These are phyloP conservation scores for Fusarium zealandicum DNA, from an alignment of 2,329 filamentous ascomycete genomes.

Conservation along the genomic window DNA sequence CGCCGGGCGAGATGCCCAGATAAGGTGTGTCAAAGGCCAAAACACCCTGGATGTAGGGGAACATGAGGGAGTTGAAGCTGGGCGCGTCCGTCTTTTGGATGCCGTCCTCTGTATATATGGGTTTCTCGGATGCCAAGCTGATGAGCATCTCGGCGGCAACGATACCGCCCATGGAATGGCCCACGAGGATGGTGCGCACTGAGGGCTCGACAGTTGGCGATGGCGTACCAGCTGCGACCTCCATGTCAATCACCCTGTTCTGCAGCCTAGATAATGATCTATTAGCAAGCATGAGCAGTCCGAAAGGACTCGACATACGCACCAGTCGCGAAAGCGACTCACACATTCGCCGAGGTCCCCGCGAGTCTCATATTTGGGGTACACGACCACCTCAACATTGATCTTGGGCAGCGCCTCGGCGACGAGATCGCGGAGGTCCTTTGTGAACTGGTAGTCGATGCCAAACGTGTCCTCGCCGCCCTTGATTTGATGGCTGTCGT, in stretches of 20 bases:
- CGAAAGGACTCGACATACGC: constrained; percentile 31
- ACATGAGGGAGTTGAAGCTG: constrained; percentile 75
- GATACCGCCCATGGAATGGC: constrained; percentile 93
- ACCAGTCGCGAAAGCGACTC: constrained; percentile 78
- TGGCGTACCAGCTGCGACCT: constrained; percentile 80
- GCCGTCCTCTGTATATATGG: constrained; percentile 58
- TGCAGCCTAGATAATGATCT: constrained; percentile 67
- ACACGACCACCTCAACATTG: constrained; percentile 72
- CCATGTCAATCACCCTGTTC: constrained; percentile 91
- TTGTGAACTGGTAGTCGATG: constrained; percentile 69
- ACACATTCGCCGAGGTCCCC: constrained; percentile 78
- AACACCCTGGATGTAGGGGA: constrained; percentile 89
- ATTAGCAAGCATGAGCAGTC: background rate
- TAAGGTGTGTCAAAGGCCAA: constrained; percentile 96
- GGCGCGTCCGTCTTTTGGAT: constrained; percentile 47
- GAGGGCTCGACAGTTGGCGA: constrained; percentile 88
- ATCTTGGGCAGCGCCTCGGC: constrained; percentile 72
- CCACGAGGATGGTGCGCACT: constrained; percentile 81
- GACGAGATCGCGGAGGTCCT: constrained; percentile 71
- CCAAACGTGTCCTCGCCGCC: constrained; percentile 82
- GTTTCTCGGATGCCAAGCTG: constrained; percentile 66
- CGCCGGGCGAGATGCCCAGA: constrained; percentile 79
- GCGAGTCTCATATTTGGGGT: constrained; percentile 82
- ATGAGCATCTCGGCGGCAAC: constrained; percentile 90
- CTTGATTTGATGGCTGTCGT: constrained; percentile 47